Conservation (phyloP, 202 grass and related monocot species). For the Schoenoplectus triqueter region DNA sequence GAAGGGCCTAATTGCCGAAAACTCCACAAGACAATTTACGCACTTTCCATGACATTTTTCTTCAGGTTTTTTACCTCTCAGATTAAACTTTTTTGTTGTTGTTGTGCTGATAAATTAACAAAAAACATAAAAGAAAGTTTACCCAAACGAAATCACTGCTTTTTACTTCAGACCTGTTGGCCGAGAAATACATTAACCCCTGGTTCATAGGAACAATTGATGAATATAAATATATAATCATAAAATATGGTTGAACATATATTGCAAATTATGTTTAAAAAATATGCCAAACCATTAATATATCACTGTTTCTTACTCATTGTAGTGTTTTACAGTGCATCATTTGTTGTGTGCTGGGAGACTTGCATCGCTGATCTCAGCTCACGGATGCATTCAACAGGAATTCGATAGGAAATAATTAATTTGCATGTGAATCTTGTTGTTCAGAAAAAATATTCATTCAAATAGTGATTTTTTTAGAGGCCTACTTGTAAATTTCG, state of each 20-base stretch:
- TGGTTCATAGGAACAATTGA: background rate
- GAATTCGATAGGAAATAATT: background rate
- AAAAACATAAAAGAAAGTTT: background rate
- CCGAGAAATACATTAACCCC: too few relatives aligned
- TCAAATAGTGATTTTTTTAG: too few relatives aligned
- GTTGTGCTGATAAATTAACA: background rate
- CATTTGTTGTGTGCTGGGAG: background rate
- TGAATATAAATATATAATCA: background rate
- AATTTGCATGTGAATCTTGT: background rate
- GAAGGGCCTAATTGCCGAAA: background rate
- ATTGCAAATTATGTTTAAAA: background rate
- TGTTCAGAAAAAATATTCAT: too few relatives aligned
- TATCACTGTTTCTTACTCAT: background rate
- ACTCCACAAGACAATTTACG: constrained; percentile 1
- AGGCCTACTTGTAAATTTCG: too few relatives aligned
- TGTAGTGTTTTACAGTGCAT: background rate
- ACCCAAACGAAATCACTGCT: background rate
- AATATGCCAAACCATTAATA: background rate
- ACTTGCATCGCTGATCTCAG: background rate
- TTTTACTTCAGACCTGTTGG: background rate
- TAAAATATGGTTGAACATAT: background rate
- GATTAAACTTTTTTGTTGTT: background rate
- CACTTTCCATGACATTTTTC: background rate
- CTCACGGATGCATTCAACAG: background rate
- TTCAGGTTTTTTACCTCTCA: background rate